phyloP scores from a whole-genome alignment of 768 basidiomycete genomes.

The Tephrocybe sp. region DNA sequence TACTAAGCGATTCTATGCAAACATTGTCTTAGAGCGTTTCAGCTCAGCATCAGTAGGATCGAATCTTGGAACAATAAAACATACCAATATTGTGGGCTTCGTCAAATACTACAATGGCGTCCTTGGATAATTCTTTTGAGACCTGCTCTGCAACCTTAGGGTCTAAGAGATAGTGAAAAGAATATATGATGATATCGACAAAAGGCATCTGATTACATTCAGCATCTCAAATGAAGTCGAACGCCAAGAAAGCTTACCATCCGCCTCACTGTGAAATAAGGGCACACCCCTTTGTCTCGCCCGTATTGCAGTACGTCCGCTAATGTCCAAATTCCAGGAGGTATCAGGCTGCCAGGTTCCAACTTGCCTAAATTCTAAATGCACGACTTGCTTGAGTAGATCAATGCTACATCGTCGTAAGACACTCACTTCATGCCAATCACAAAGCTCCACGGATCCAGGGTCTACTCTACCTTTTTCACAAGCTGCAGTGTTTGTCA shows the following conservation, averaged over 20 bases:
- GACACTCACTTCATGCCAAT: constrained; percentile 86
- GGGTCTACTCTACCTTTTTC: constrained; percentile 86
- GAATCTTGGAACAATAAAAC: neutral
- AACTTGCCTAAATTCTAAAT: constrained; percentile 76
- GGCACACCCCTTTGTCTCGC: constrained; percentile 82
- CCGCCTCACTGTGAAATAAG: constrained; percentile 93
- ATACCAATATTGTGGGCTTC: constrained; percentile 98
- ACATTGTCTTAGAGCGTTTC: constrained; percentile 91
- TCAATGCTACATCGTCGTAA: neutral
- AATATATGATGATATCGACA: constrained; percentile 96
- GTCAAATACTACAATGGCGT: constrained; percentile 98
- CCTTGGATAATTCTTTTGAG: constrained; percentile 95
- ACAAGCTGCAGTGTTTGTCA: constrained; percentile 82
- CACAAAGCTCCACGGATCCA: constrained; percentile 88
- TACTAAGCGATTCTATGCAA: constrained; percentile 97
- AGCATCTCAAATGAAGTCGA: neutral
- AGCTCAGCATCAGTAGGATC: constrained; percentile 25
- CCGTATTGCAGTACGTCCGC: constrained; percentile 92
- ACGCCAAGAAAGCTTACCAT: constrained; percentile 61
- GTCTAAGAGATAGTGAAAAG: constrained; percentile 97
- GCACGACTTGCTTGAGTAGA: constrained; percentile 7
- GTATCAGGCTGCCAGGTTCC: constrained; percentile 80
- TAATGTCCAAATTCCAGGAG: constrained; percentile 89
- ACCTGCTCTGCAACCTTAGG: constrained; percentile 99
- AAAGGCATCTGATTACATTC: constrained; percentile 76